Base-by-base conservation (phyloP, 208 protist genomes). In the Acanthamoeba royreba region DNA sequence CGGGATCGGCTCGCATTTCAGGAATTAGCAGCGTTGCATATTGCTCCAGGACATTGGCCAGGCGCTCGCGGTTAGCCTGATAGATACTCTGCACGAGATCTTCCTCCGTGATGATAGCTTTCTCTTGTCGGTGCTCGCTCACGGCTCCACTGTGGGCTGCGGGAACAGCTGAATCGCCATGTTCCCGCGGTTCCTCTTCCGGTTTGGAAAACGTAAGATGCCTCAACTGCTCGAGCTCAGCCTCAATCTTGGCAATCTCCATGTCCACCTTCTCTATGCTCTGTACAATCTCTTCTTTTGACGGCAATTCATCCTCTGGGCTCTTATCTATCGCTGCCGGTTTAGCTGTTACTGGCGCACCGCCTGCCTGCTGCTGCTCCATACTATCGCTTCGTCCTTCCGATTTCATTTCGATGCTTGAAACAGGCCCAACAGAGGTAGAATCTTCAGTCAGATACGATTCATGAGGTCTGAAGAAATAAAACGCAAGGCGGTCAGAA, bases 191-290 rank as follows among this genome's bases (percentile, higher is more conserved):
- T 31, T 92, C 63, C 38, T 92, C 66, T 35, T 92, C 63, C 42
- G 61, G 53, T 35, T 91, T 91, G 53, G 31, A 69, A 31, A 91
- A 61, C 42, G 69, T 91, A 17, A 91, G 49, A 25, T 72, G 74
- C 88, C 47, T 74, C 4, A 92, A 63, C n/a, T 74, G 46, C 42
- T 52, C 61, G 2, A 92, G 28, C 66, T 92, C 88, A 11, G 88
- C 55, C 28, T 92, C 88, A 7, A 63, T 92, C 88, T 92, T 92
- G 4, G 88, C 88, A 17, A 92, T 92, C 31, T 92, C 88, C 63
- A 81, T 92, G 88, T 92, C 88, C 17, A 92, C 63, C 66, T 92
- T 92, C 46, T 92, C 88, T 25, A 92, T 92, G n/a, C 63, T 92
- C 19, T 15, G 35, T 47, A 92, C 88, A 49, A 92, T 92, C 42